A percentile compares a stretch with the other conserved stretches of the same genome.
Evolutionary conservation across 306 rosid species (phyloP).

Genomic region (Sesbania bispinosa): DNA sequence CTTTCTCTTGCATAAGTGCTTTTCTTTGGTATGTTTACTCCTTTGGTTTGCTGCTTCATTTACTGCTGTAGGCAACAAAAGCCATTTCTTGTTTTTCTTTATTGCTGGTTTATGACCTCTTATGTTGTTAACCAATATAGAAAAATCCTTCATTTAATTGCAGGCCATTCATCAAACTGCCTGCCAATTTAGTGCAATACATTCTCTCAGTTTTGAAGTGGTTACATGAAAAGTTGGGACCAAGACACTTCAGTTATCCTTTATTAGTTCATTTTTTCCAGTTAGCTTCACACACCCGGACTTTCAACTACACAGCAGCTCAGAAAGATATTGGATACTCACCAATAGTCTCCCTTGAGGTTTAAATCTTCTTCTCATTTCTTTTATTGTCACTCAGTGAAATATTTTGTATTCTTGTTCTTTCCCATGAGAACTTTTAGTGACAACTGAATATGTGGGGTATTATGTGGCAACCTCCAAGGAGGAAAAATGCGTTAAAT

Average conservation of each 20-base stretch:
- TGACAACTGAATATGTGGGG: background rate
- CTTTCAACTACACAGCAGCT: constrained; percentile 67
- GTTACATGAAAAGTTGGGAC: constrained; percentile 49
- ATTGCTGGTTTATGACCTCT: constrained; percentile 14
- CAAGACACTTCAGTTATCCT: constrained; percentile 44
- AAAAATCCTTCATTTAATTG: constrained; percentile 31
- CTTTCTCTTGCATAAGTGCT: background rate
- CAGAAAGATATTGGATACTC: constrained; percentile 62
- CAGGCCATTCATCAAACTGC: constrained; percentile 79
- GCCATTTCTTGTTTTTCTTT: constrained; percentile 12
- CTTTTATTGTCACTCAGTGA: constrained; percentile 19
- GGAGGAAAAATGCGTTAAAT: constrained; percentile 3
- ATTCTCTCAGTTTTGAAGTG: constrained; percentile 50
- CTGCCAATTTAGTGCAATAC: constrained; percentile 50
- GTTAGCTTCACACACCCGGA: constrained; percentile 59
- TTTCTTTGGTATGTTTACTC: constrained; percentile 7
- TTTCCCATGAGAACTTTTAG: background rate
- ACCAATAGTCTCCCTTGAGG: constrained; percentile 68
- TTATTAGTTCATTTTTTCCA: constrained; percentile 48
- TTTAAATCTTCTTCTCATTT: constrained; percentile 23
- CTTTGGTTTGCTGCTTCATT: constrained; percentile 26
- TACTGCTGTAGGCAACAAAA: background rate
- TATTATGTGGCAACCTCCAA: constrained; percentile 7
- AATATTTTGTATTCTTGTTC: background rate
- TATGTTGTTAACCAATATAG: constrained; percentile 24